Base-by-base conservation (phyloP, 2,329 filamentous ascomycete species). In the Fusarium subtropicale region DNA sequence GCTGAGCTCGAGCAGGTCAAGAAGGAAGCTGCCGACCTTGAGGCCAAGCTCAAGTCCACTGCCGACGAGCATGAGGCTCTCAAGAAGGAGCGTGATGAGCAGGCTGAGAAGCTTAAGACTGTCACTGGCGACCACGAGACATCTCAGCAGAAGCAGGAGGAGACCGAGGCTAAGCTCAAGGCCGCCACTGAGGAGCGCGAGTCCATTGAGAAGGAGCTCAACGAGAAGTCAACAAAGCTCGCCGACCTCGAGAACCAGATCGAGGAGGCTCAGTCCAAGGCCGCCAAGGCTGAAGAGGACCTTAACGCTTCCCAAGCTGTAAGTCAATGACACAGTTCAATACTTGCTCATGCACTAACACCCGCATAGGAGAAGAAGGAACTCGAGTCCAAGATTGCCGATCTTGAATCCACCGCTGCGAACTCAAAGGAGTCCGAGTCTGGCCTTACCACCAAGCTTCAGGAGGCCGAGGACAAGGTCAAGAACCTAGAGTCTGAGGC, bases 231-330 rank as follows among this genome's bases (percentile, higher is more conserved):
- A 20, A 56, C 67, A 44, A 74, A 79, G 71, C 60, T 78, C 34
- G 64, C 74, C 16, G 68, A 58, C n/a, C 74, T 80, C 33, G 69
- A 77, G 53, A 73, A 74, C 56, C 66, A 80, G 60, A 66, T 67
- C 8, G 76, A 80, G 55, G 74, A 75, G 50, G 79, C 79, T 6
- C 76, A 81, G 58, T 72, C 77, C 57, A 80, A 81, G 66, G 77
- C 77, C 5, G 72, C 76, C 26, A 78, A 81, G 71, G 76, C 77
- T 13, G 75, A 79, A 28, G 79, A 79, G 22, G 75, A 81, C 50
- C 74, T 84, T 10, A 73, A 77, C 53, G 63, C 74, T 31, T 73
- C 75, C 3, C 68, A 79, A 45, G 66, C 70, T 28, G 79, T 81
- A 76, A 68, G 77, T 56, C 39, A 33, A 22, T 26, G 24, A 24